Evolutionary conservation across 2,329 filamentous ascomycete genomes (phyloP), one percentile per base, ranked within the genome.

Genomic region (Colletotrichum horii): DNA sequence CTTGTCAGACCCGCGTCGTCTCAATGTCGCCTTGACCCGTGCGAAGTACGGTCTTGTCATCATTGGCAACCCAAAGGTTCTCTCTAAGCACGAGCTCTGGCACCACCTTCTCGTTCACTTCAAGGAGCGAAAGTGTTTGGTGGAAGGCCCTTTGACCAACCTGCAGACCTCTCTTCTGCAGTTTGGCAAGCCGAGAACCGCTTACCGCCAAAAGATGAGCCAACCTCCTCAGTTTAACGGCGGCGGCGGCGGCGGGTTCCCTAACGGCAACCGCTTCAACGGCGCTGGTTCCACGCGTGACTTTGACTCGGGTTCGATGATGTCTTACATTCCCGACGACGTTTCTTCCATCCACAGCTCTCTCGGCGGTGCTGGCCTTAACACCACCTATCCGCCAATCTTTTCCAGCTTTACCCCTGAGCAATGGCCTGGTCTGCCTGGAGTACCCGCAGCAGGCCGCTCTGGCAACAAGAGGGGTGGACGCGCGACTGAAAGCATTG

Each of bases 31-130:
- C 52, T 90, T 99, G 79, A 99, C 97, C 66, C 95, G 97, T 88
- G 97, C 97, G 77, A 98, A 98, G 86, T 99, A 96, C 81, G 97
- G 97, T 74, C 89, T 98, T 36, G 97, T 98, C 76, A 98, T 99
- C 82, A 92, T 99, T 11, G 97, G 97, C 78, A 99, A 99, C 82
- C 97, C 97, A 36, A 98, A 98, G 87, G 96, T 99, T 48, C 88
- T 99, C 58, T 97, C 96, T 55, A 99, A 99, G 89, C 97, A 99
- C 83, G 97, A 98, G 77, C 89, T 99, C 52, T 99, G 97, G 97
- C 97, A 99, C 83, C 96, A 96, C 81, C 91, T 99, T 30, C 89
- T 99, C 43, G 90, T 96, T 52, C 97, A 99, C 84, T 99, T 98
- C 90, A 98, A 98, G 88, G 96, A 98, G 83, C 93, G 93, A 80